phyloP scores from a whole-genome alignment of 106 monocot species.

The Apostasia ramifera region DNA sequence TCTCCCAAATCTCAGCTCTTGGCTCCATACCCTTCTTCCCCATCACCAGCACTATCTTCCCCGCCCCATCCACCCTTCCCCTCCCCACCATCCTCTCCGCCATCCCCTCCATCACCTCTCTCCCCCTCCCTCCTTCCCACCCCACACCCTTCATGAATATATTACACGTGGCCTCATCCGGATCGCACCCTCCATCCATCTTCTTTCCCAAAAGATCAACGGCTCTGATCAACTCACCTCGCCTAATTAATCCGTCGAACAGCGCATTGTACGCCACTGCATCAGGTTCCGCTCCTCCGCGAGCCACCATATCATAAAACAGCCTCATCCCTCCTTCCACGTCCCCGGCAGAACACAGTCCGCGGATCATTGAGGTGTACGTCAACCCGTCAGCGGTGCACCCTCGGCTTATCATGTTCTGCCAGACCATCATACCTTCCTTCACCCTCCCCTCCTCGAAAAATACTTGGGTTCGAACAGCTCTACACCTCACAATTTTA shows the following conservation, averaged over 20 bases:
- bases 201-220: slow-evolving; percentile 51
- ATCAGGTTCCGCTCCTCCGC: slow-evolving; percentile 44
- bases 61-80: slow-evolving; percentile 36
- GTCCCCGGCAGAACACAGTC: slow-evolving; percentile 49
- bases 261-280: slow-evolving; percentile 64
- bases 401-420: slow-evolving; percentile 45
- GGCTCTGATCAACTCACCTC: slow-evolving; percentile 36
- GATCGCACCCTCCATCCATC: slow-evolving; percentile 52
- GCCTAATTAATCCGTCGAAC: slow-evolving; percentile 53
- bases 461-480: no score
- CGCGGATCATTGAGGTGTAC: slow-evolving; percentile 79
- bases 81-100: slow-evolving; percentile 46
- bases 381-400: slow-evolving; percentile 57
- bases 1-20: slow-evolving; percentile 41
- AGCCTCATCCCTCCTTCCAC: slow-evolving; percentile 52
- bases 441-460: slow-evolving; percentile 48
- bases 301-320: slow-evolving; percentile 57
- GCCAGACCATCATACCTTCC: slow-evolving; percentile 80
- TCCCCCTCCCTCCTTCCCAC: slow-evolving; percentile 30
- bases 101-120: slow-evolving; percentile 78
- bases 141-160: slow-evolving; percentile 45
- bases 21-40: slow-evolving; percentile 37
- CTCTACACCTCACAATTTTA: no score
- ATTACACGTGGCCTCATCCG: slow-evolving; percentile 71
- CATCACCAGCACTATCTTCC: slow-evolving; percentile 51